Conservation (phyloP, 73 alveolate species). For the Paramecium bursaria region DNA sequence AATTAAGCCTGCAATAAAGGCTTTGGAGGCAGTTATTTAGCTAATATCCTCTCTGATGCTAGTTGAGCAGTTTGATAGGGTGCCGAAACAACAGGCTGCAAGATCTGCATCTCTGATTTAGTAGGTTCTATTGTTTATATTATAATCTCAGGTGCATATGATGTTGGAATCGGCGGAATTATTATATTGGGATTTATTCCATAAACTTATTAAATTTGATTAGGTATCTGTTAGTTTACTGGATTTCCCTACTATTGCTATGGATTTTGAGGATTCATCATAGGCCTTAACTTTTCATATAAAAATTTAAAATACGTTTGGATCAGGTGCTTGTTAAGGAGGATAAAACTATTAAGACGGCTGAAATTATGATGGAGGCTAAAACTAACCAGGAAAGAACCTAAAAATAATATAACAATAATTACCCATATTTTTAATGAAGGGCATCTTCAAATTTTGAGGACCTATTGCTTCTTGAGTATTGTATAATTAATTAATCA, state of each 20-base stretch:
- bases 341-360: no score
- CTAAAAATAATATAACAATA: not conserved
- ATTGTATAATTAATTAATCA: slow-evolving; percentile 15
- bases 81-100: slow-evolving; percentile 37
- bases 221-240: no score
- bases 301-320: no score
- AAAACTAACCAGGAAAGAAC: slow-evolving; percentile 3
- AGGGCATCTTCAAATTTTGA: slow-evolving; percentile 51
- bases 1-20: not conserved
- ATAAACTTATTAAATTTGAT: no score
- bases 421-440: slow-evolving; percentile 28
- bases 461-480: slow-evolving; percentile 50
- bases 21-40: not conserved
- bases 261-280: no score
- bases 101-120: slow-evolving; percentile 16
- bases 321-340: no score
- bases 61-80: slow-evolving; percentile 43
- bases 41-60: slow-evolving; percentile 23
- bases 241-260: no score
- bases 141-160: not conserved
- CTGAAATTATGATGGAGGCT: no score
- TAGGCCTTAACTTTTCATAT: no score
- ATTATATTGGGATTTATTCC: no score
- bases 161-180: not conserved
- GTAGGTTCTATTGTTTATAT: no score